Evolutionary conservation across 2,329 filamentous ascomycete genomes (phyloP).

Genomic region (Alternaria ethzedia): DNA sequence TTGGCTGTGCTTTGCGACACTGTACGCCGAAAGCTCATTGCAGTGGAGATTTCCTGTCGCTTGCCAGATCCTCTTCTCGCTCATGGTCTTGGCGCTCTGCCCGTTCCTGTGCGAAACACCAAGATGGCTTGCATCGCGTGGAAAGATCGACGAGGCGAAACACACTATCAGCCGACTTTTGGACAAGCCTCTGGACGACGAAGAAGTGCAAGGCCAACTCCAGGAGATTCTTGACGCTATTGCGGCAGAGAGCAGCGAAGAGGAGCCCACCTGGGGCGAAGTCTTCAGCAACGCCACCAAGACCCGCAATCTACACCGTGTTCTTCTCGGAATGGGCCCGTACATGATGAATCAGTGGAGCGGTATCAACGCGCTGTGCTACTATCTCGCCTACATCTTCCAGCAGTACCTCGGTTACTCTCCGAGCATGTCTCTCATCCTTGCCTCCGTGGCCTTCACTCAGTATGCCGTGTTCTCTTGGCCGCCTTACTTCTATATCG

Average conservation of each 20-base stretch:
- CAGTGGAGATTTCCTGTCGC: slow-evolving; percentile 57
- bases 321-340: slow-evolving; percentile 47
- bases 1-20: slow-evolving; percentile 22
- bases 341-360: slow-evolving; percentile 52
- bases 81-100: slow-evolving; percentile 58
- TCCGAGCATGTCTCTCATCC: slow-evolving; percentile 34
- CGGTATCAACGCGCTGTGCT: slow-evolving; percentile 40
- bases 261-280: slow-evolving; percentile 45
- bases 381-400: slow-evolving; percentile 50
- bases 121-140: slow-evolving; percentile 46
- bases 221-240: slow-evolving; percentile 46
- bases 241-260: slow-evolving; percentile 34
- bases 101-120: slow-evolving; percentile 51
- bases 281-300: slow-evolving; percentile 47
- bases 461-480: slow-evolving; percentile 53
- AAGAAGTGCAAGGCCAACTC: slow-evolving; percentile 44
- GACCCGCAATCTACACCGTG: slow-evolving; percentile 45
- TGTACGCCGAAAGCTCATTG: slow-evolving; percentile 17
- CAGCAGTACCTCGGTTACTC: slow-evolving; percentile 43
- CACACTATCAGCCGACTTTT: slow-evolving; percentile 38
- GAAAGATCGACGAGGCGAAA: slow-evolving; percentile 28
- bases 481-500: slow-evolving; percentile 53
- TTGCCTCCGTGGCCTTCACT: slow-evolving; percentile 51
- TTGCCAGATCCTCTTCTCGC: slow-evolving; percentile 62
- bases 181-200: slow-evolving; percentile 39